These are phyloP conservation scores for Eucalyptus lansdowneana DNA, from an alignment of 345 rosid species.

Conservation along the genomic window DNA sequence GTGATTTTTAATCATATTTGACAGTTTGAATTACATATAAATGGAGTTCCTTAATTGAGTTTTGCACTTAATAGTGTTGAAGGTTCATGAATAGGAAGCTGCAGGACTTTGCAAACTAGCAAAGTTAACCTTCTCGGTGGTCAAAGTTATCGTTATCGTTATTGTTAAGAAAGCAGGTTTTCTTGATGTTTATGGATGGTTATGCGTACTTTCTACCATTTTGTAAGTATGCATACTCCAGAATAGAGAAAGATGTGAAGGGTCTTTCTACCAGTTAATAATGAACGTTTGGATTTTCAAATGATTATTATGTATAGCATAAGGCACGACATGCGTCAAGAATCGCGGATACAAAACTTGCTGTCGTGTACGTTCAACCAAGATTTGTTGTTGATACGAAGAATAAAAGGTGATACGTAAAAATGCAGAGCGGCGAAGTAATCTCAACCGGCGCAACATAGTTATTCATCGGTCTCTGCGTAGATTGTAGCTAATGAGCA, in stretches of 20 bases:
- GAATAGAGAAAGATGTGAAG: not conserved
- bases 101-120: not conserved
- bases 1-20: not conserved
- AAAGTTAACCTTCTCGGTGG: not conserved
- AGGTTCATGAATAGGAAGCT: not conserved
- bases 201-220: not conserved
- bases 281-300: not conserved
- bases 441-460: not conserved
- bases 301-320: not conserved
- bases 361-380: not conserved
- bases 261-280: not conserved
- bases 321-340: not conserved
- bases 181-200: not conserved
- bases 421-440: not conserved
- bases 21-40: not conserved
- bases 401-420: fast-evolving
- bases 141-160: not conserved
- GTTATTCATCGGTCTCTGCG: not conserved
- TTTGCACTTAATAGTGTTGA: not conserved
- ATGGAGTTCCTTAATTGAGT: not conserved
- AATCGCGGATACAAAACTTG: not conserved
- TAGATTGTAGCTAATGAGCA: not conserved
- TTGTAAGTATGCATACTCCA: not conserved
- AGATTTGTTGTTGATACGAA: not conserved
- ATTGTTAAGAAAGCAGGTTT: not conserved